Evolutionary conservation across 805 yeast species (phyloP), one percentile per base, ranked within the genome.

Genomic region (Suhomyces xylopsoci): DNA sequence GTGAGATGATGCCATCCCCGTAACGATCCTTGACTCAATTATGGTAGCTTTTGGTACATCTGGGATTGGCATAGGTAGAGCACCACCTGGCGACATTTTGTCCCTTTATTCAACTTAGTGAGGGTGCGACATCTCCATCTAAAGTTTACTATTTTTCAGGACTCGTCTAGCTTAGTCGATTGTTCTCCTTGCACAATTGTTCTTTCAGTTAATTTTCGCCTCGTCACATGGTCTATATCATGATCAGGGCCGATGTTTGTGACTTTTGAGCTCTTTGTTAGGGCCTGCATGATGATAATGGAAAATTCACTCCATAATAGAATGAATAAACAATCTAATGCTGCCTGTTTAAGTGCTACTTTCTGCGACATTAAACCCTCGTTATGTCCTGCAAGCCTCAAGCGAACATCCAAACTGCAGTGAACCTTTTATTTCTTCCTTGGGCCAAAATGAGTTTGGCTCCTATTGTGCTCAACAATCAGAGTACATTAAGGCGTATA

Each of bases 131-230:
- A 41, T 19, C 20, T 12, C 9, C 15, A 20, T 14, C 26, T 19
- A 22, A 19, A 14, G 26, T 12, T 19, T 6, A 41, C 22, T 20
- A 42, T n/a, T 42, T 44, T 44, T 44, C 47, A 44, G 36, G 36
- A 46, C 48, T 46, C 48, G 42, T 46, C 48, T 46, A 46, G 30
- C 14, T 30, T 17, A 30, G 32, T 17, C 9, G 6, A 45, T 45
- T 45, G 47, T 45, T 30, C 38, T 26, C 26, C 47, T 25, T 28
- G 22, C 22, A 7, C 25, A 15, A 24, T 15, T 25, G 47, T 42
- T 24, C 30, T 22, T 24, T 17, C 7, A 42, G 19, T 47, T n/a
- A 20, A 10, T 19, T 9, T 12, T 30, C 20, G 15, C 43, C 14
- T 38, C 49, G 38, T 45, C 47, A 12, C 47, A 45, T 26, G 25